A percentile compares a stretch with the other conserved stretches of the same genome.
Conservation (phyloP, 441 rosid species). For the Manihot esculenta region DNA sequence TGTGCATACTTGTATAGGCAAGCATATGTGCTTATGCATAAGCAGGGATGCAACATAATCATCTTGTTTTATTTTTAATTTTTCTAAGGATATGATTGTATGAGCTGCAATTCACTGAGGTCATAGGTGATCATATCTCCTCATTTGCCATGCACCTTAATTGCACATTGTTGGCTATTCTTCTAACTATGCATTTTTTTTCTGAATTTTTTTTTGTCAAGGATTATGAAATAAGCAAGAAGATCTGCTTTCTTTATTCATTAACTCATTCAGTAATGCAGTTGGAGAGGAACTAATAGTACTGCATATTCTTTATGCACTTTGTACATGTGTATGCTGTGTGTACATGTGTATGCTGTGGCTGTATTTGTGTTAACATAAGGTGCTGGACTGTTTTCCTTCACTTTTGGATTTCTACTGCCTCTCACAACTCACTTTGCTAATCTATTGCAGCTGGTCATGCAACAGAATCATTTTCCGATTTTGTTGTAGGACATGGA, state of each 20-base stretch:
- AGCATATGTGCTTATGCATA: slow-evolving; percentile 3
- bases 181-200: background rate
- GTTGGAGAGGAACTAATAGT: background rate
- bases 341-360: background rate
- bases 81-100: background rate
- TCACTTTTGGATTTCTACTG: background rate
- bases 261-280: background rate
- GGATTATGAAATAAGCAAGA: background rate
- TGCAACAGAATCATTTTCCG: slow-evolving; percentile 92
- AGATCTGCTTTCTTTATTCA: background rate
- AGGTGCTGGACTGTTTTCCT: background rate
- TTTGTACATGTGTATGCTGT: background rate
- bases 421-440: slow-evolving; percentile 9
- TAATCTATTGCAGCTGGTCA: slow-evolving; percentile 77
- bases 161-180: background rate
- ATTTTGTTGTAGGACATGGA: slow-evolving; percentile 94
- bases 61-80: background rate
- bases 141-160: background rate
- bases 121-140: background rate
- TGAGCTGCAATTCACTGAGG: background rate
- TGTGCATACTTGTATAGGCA: background rate
- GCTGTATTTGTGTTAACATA: background rate
- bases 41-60: background rate
- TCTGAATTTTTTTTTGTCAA: no score
- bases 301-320: background rate